Evolutionary conservation across 805 yeast genomes (phyloP), one percentile per base, ranked within the genome.

Genomic region (Hanseniaspora taiwanica): DNA sequence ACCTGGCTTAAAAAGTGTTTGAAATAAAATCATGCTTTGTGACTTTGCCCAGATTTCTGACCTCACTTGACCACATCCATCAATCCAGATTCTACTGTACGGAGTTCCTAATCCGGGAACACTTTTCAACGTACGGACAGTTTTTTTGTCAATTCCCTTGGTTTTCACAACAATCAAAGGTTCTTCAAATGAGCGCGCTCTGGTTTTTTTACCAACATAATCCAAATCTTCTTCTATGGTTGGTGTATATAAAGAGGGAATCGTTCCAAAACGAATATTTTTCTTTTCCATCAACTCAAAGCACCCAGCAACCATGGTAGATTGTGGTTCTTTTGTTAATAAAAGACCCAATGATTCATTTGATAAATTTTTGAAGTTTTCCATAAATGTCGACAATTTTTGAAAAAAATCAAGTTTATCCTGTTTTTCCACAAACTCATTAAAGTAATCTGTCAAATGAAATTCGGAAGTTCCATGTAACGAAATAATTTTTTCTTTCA

Each of bases 171-270:
- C 19, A 76, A 74, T 52, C 74, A 94, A 53, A 76, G 79, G 50
- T 71, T 84, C 37, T 72, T 68, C 54, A 67, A 77, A 33, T 68
- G 58, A 46, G n/a, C 48, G 74, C 46, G 78, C 73, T 45, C 83
- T 93, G 32, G 82, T 71, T 16, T 74, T 64, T 45, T 95, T 69
- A 1, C 95, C 81, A 31, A 79, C 80, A 53, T 86, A 87, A 10
- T 83, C 78, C 27, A 68, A 65, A 39, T 72, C 65, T n/a, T 69
- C 54, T 17, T 58, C 56, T 13, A 62, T 66, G 6, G 33, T n/a
- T 4, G 18, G 33, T n/a, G 33, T n/a, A 16, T 29, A 29, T 8
- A 29, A 16, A n/a, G 33, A 29, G 8, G 33, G 33, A 8, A 29
- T 29, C 4, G 18, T 29, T n/a, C 18, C 18, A 8, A 29, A 10